These are phyloP conservation scores for Acanthamoeba sp. DNA, from an alignment of 208 protist species.

Conservation along the genomic window DNA sequence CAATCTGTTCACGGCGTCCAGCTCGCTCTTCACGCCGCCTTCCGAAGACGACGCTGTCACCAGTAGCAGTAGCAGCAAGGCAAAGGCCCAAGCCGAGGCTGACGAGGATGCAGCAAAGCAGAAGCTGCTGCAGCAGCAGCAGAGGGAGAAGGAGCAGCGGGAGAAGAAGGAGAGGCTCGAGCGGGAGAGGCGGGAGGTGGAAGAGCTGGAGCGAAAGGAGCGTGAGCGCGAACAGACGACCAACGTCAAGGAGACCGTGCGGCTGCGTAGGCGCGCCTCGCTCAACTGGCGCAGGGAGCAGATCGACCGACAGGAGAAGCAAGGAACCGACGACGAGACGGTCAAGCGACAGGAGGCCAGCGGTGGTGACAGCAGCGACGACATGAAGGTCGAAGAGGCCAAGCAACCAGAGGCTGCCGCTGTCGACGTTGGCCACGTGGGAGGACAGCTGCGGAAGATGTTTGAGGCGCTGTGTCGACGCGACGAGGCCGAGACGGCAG, in stretches of 20 bases:
- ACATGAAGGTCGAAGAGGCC: not conserved
- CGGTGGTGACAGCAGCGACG: too few species aligned
- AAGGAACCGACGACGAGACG: not conserved
- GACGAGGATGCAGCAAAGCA: not conserved
- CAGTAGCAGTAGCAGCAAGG: not conserved
- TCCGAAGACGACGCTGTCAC: not conserved
- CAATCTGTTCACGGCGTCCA: not conserved
- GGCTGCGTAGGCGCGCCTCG: not conserved
- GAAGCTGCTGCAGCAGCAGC: not conserved
- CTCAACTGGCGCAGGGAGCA: constrained; percentile 20
- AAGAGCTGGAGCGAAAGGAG: not conserved
- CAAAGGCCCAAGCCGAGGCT: not conserved
- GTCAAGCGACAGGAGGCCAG: not conserved
- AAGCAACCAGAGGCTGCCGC: not conserved
- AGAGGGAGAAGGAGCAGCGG: not conserved
- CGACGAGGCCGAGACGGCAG: not conserved
- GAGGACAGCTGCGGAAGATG: not conserved
- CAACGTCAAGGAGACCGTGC: not conserved
- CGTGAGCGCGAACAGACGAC: not conserved
- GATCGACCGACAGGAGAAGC: not conserved
- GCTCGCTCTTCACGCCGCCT: constrained; percentile 4
- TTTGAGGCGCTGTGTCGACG: not conserved
- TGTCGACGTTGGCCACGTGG: not conserved
- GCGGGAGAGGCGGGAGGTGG: not conserved
- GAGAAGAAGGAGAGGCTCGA: not conserved